These are phyloP conservation scores for Geosmithia putterillii DNA, from an alignment of 2,329 filamentous ascomycete genomes.

Conservation along the genomic window DNA sequence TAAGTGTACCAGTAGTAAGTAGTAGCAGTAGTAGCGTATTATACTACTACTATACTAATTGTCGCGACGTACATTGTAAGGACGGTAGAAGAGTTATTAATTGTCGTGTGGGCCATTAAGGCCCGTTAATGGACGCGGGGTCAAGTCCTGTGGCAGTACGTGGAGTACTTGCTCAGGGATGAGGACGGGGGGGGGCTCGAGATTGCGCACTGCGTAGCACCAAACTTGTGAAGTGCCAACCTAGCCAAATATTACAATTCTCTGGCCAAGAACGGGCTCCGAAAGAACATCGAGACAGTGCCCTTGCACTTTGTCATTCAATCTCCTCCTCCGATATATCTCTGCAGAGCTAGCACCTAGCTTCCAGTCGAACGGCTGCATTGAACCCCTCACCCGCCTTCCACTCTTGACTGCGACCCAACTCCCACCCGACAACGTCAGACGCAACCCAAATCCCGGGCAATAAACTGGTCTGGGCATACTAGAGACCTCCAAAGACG, in stretches of 20 bases:
- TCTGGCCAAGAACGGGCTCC: neutral
- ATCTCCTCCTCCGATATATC: neutral
- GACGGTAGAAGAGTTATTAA: neutral
- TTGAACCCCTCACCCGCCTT: neutral
- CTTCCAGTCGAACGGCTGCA: neutral
- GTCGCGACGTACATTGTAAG: neutral
- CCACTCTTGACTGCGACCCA: neutral
- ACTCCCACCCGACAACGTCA: neutral
- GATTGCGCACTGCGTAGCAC: neutral
- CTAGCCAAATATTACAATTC: neutral
- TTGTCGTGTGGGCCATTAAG: neutral
- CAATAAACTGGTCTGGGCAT: neutral
- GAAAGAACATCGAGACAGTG: neutral
- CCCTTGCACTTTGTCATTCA: neutral
- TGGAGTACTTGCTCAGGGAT: slow-evolving; percentile 1
- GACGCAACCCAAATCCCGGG: neutral
- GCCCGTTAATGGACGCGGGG: neutral
- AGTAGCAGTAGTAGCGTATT: too few species aligned
- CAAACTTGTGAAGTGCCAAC: neutral
- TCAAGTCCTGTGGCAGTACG: neutral
- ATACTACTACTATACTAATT: too few species aligned
- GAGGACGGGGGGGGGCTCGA: neutral
- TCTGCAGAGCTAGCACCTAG: neutral
- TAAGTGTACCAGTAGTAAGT: neutral
- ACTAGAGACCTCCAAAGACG: neutral